Evolutionary conservation across 129 eudicot species (phyloP).

Genomic region (Erigeron canadensis): DNA sequence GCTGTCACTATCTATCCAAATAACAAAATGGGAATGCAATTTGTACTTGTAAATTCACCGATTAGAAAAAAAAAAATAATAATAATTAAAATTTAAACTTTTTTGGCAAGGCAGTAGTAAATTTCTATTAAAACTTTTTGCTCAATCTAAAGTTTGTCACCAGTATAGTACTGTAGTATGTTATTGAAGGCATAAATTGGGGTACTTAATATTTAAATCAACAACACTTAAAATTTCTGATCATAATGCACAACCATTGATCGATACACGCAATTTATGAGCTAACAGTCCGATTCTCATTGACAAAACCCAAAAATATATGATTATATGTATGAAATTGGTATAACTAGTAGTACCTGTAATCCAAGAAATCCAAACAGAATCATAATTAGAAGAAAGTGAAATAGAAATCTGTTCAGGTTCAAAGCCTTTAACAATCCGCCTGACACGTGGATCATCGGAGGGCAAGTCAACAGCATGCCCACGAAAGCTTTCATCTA

Average conservation of each 20-base stretch:
- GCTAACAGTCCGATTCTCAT: background rate
- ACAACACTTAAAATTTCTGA: too few relatives aligned
- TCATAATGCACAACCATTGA: too few relatives aligned
- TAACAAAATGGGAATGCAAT: background rate
- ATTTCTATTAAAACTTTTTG: too few relatives aligned
- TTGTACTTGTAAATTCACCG: background rate
- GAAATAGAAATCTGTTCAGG: constrained; percentile 90
- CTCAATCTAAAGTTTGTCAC: too few relatives aligned
- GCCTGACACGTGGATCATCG: constrained; percentile 62
- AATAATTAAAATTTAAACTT: background rate
- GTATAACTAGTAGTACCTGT: constrained; percentile 68
- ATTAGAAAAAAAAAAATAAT: too few relatives aligned
- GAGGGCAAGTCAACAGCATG: constrained; percentile 81
- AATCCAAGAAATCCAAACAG: constrained; percentile 93
- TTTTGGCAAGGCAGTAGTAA: background rate
- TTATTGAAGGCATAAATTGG: too few relatives aligned
- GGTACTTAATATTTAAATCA: too few relatives aligned
- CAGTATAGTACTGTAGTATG: too few relatives aligned
- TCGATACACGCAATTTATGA: too few relatives aligned
- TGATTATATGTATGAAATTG: background rate
- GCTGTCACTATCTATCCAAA: background rate
- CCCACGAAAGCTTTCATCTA: constrained; percentile 73
- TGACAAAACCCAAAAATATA: background rate
- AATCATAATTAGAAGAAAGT: constrained; percentile 62
- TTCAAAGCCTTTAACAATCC: constrained; percentile 56